Conservation (phyloP, 208 protist species). For the Trypanosoma platydactyli region DNA sequence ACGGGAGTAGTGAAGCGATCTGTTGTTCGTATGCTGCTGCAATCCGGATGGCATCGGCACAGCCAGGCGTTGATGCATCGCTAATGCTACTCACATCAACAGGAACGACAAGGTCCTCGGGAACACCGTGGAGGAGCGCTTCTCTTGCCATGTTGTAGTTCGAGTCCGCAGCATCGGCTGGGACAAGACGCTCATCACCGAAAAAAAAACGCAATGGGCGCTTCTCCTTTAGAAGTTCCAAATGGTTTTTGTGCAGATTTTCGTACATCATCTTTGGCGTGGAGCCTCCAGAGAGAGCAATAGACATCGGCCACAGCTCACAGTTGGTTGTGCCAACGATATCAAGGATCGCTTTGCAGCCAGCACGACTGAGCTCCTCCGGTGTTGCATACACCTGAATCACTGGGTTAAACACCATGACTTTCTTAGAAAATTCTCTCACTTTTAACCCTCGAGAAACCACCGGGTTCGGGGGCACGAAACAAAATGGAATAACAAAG, state of each 20-base stretch:
- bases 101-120: conserved; percentile 37
- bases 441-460: too few species aligned
- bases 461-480: too few species aligned
- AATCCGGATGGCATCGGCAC: conserved; percentile 37
- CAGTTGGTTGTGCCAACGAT: conserved; percentile 9
- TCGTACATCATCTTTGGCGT: conserved; percentile 65
- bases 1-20: conserved; percentile 21
- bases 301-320: conserved; percentile 27
- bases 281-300: conserved; percentile 79
- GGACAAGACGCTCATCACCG: conserved; percentile 71
- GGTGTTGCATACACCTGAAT: conserved; percentile 42
- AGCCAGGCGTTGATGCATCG: conserved; percentile 27
- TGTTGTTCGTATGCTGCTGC: conserved; percentile 41
- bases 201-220: conserved; percentile 49
- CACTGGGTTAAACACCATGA: conserved; percentile 33
- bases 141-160: conserved; percentile 71
- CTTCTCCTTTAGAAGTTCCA: conserved; percentile 37
- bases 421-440: too few species aligned
- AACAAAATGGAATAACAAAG: too few species aligned
- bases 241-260: conserved; percentile 43
- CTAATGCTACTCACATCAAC: conserved; percentile 42
- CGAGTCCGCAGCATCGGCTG: conserved; percentile 42
- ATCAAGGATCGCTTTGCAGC: conserved; percentile 43
- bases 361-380: conserved; percentile 38
- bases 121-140: conserved; percentile 57